Conservation (phyloP, 306 rosid species). For the Begonia loranthoides region DNA sequence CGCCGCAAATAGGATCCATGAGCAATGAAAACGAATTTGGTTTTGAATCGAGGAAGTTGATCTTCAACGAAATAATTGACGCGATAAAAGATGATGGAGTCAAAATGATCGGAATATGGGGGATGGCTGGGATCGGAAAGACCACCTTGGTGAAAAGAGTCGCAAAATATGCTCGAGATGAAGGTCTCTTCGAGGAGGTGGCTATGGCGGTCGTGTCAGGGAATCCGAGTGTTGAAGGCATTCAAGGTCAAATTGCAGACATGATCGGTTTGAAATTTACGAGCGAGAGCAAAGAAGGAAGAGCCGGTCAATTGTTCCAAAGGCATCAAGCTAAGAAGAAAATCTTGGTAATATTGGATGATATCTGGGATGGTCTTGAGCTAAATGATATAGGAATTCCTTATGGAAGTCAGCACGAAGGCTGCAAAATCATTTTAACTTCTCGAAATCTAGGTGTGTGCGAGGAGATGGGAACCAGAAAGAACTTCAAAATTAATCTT, state of each 20-base stretch:
- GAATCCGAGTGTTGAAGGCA: background rate
- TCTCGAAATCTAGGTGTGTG: background rate
- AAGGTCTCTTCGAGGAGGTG: background rate
- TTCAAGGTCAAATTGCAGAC: conserved; percentile 4
- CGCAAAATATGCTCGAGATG: background rate
- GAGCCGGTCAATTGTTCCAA: background rate
- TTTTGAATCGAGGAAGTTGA: conserved; percentile 4
- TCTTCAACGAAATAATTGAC: background rate
- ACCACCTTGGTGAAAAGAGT: conserved; percentile 9
- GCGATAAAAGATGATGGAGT: background rate
- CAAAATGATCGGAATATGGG: conserved; percentile 7
- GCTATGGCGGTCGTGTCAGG: background rate
- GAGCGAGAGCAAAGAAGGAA: background rate
- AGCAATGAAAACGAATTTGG: no score
- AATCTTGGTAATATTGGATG: conserved; percentile 1
- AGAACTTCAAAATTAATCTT: background rate
- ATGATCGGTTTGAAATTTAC: background rate
- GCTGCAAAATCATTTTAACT: conserved; percentile 4
- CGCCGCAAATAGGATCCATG: background rate
- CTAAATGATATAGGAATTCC: conserved; percentile 1
- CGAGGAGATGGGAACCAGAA: background rate
- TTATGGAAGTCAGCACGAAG: background rate
- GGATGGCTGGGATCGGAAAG: conserved; percentile 10
- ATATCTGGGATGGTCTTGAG: conserved; percentile 1
- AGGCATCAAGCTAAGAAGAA: background rate